Evolutionary conservation across 306 rosid genomes (phyloP).

Genomic region (Hippophae gyantsensis): DNA sequence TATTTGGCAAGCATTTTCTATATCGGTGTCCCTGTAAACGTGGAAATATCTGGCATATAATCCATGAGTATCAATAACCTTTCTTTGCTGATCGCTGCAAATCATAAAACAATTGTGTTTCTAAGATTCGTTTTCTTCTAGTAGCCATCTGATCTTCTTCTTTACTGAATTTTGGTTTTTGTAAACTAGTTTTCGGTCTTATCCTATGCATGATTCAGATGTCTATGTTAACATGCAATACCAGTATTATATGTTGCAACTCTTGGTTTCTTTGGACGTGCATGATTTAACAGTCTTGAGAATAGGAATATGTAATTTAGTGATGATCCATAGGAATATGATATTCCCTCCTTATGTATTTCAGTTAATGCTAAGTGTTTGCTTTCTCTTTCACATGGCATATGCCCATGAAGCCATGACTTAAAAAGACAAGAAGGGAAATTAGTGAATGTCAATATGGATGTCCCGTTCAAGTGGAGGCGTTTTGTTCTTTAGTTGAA

Average conservation of each 20-base stretch:
- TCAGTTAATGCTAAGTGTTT: slow-evolving; percentile 24
- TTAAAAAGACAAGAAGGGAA: slow-evolving; percentile 11
- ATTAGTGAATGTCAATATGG: slow-evolving; percentile 44
- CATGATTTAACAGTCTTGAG: slow-evolving; percentile 39
- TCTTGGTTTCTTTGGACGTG: slow-evolving; percentile 32
- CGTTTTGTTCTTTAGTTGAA: slow-evolving; percentile 32
- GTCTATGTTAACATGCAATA: neutral
- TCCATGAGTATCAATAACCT: no score
- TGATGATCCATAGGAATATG: slow-evolving; percentile 18
- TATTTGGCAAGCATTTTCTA: no score
- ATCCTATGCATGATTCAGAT: neutral
- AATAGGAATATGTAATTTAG: slow-evolving; percentile 17
- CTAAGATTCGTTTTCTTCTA: slow-evolving; percentile 6
- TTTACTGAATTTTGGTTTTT: slow-evolving; percentile 8
- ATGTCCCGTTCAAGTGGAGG: slow-evolving; percentile 38
- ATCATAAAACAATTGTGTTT: slow-evolving; percentile 3
- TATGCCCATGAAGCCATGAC: slow-evolving; percentile 28
- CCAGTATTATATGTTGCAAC: slow-evolving; percentile 16
- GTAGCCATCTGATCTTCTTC: neutral
- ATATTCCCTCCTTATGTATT: slow-evolving; percentile 27
- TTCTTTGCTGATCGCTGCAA: slow-evolving; percentile 12
- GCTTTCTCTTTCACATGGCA: slow-evolving; percentile 34
- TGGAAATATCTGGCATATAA: no score
- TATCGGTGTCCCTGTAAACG: no score
- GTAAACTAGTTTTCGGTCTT: slow-evolving; percentile 6